Base-by-base conservation (phyloP, 345 rosid species). In the Cardiospermum halicacabum region DNA sequence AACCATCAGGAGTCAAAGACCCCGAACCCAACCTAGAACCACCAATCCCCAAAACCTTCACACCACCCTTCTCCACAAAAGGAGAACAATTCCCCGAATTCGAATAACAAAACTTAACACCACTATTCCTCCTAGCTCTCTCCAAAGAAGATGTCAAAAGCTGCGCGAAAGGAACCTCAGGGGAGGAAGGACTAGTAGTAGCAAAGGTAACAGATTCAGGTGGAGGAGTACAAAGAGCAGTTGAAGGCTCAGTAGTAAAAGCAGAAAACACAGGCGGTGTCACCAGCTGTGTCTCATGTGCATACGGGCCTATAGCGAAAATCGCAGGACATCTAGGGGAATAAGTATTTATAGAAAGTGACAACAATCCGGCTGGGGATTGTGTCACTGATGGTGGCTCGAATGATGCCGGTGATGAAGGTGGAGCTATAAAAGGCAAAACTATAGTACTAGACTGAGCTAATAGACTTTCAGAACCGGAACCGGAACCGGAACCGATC, bases 191-290 rank as follows among this genome's bases (percentile, higher is more conserved):
- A 18, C 94, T 90, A 25, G 96, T 86, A 69, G 58, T 32, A 86
- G 94, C n/a, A n/a, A n/a, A n/a, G n/a, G n/a, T n/a, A 68, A 88
- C 86, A 7, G 97, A 85, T 67, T 88, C 97, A 0, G 98, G 90
- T 16, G 96, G 97, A 1, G 98, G 98, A 34, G 98, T 93, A 72
- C 83, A 85, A 13, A 96, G 85, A 45, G 98, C 97, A 15, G 98
- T 93, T 11, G 96, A 88, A 59, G 98, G 96, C 60, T 89, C 92
- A 7, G 98, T 92, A 54, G 89, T 80, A 69, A 89, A 80, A 15
- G 98, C 94, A 34, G 98, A 92, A 75, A 92, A 89, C 3, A 76
- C 92, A 9, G 98, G 98, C 31, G 98, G 98, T n/a, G 98, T 88
- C 18, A 93, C 97, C 13, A 84, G 73, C 71, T 93, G 98, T 11